These are phyloP conservation scores for Pichia gijzeniarum DNA, from an alignment of 805 yeast species.

Conservation along the genomic window DNA sequence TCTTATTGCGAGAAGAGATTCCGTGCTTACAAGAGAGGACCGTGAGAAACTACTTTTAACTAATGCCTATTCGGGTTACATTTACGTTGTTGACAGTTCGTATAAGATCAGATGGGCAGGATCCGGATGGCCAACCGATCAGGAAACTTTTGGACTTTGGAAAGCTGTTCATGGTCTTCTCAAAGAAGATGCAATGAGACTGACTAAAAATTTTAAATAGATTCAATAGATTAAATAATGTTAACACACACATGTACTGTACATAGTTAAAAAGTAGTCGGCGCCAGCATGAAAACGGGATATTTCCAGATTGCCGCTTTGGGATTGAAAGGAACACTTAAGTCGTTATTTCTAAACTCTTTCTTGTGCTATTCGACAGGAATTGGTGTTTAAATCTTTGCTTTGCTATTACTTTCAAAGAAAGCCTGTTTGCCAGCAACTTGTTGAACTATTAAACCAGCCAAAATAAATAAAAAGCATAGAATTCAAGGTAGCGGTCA, in stretches of 20 bases:
- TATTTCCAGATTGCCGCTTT: neutral
- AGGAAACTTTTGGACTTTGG: conserved; percentile 61
- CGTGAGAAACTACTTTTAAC: conserved; percentile 58
- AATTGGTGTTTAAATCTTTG: too few relatives aligned
- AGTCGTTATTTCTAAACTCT: neutral
- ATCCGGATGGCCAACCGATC: conserved; percentile 70
- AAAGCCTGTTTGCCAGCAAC: too few relatives aligned
- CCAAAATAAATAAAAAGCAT: too few relatives aligned
- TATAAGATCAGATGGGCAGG: conserved; percentile 88
- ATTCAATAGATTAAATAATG: neutral
- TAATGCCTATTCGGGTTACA: conserved; percentile 77
- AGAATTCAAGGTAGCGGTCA: too few relatives aligned
- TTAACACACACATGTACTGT: neutral
- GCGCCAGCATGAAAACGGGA: neutral
- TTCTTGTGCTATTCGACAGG: neutral
- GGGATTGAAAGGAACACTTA: neutral
- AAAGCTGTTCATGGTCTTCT: conserved; percentile 55
- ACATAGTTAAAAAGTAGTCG: conserved; percentile 3
- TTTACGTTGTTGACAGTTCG: conserved; percentile 67
- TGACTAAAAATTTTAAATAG: conserved; percentile 1
- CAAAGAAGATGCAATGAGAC: conserved; percentile 33
- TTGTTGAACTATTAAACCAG: too few relatives aligned
- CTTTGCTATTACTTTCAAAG: too few relatives aligned
- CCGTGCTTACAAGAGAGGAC: conserved; percentile 48
- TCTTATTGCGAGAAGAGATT: conserved; percentile 53